phyloP scores from a whole-genome alignment of 2,329 filamentous ascomycete genomes.

The Beauveria australis region DNA sequence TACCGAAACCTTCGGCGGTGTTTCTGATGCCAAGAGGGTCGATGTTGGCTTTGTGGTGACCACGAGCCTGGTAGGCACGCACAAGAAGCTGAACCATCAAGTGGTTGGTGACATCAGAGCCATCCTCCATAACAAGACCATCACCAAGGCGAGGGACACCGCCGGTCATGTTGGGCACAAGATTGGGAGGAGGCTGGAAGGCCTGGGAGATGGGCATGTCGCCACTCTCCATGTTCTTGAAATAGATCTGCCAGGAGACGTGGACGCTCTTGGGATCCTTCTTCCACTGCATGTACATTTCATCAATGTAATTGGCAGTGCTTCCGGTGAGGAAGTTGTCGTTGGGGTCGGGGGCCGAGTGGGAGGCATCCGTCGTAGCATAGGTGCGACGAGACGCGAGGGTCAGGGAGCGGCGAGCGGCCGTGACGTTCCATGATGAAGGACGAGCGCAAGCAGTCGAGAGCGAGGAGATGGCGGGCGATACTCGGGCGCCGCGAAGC shows the following conservation, averaged over 20 bases:
- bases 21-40: slow-evolving; percentile 91
- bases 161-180: slow-evolving; percentile 74
- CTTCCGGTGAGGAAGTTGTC: slow-evolving; percentile 96
- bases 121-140: slow-evolving; percentile 57
- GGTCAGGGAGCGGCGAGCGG: slow-evolving; percentile 41
- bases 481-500: slow-evolving; percentile 44
- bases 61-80: slow-evolving; percentile 93
- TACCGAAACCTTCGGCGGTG: slow-evolving; percentile 65
- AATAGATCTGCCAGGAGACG: slow-evolving; percentile 98
- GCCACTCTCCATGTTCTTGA: slow-evolving; percentile 97
- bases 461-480: slow-evolving; percentile 32
- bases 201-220: slow-evolving; percentile 97
- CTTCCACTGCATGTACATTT: slow-evolving; percentile 99
- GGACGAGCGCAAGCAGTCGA: slow-evolving; percentile 31
- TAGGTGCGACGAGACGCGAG: slow-evolving; percentile 43
- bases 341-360: slow-evolving; percentile 63
- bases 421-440: slow-evolving; percentile 36
- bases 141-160: slow-evolving; percentile 68
- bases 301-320: slow-evolving; percentile 97
- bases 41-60: slow-evolving; percentile 96
- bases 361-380: slow-evolving; percentile 41
- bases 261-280: slow-evolving; percentile 88
- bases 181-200: slow-evolving; percentile 89
- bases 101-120: slow-evolving; percentile 86
- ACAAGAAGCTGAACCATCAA: slow-evolving; percentile 96